phyloP scores from a whole-genome alignment of 139 green algal species.

The Tetradesmus obliquus region DNA sequence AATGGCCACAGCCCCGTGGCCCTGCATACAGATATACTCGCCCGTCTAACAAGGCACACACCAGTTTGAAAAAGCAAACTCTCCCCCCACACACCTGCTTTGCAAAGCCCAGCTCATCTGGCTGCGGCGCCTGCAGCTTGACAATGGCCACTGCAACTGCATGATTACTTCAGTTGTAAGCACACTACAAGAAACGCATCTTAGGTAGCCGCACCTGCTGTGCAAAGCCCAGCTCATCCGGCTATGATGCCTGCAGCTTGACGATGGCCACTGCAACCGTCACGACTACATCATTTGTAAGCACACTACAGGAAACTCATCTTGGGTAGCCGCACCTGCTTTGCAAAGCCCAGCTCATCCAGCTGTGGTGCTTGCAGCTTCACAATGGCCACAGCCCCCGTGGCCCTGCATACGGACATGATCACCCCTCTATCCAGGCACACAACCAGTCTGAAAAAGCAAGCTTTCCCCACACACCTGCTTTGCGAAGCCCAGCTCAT shows the following conservation, averaged over 20 bases:
- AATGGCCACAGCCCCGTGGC: conserved; percentile 79
- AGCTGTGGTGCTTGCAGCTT: background rate
- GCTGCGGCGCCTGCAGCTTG: conserved; percentile 73
- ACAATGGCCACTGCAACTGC: conserved; percentile 65
- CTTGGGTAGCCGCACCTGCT: background rate
- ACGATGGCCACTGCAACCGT: background rate
- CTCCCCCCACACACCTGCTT: conserved; percentile 55
- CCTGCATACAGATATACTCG: conserved; percentile 61
- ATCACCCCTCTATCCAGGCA: background rate
- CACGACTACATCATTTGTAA: background rate
- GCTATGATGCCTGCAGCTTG: background rate
- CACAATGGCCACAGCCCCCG: background rate
- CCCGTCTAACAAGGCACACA: no score
- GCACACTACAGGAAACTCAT: background rate
- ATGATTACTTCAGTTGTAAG: background rate
- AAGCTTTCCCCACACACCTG: conserved; percentile 52
- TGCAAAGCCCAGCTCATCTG: conserved; percentile 85
- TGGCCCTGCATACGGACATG: background rate
- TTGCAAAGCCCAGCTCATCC: background rate
- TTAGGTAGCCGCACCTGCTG: background rate
- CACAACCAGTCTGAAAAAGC: background rate
- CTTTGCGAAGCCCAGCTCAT: conserved; percentile 87
- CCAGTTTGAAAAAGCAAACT: background rate
- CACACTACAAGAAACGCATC: background rate
- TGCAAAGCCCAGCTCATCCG: background rate